Conservation (phyloP, 108 stramenopile species). For the Ochromonas danica region DNA sequence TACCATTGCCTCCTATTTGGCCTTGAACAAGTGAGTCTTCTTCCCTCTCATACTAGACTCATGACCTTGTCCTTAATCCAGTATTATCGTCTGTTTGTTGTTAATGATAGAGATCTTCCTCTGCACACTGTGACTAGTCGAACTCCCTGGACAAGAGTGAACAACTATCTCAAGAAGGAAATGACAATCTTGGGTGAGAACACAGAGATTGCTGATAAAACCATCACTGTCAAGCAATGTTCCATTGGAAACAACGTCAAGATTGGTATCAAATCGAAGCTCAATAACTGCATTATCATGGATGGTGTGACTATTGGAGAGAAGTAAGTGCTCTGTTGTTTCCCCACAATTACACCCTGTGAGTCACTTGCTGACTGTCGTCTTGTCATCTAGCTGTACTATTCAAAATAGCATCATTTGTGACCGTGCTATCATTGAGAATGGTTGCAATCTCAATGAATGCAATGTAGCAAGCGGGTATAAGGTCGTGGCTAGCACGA, state of each 20-base stretch:
- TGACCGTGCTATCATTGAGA: constrained; percentile 24
- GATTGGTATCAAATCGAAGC: constrained; percentile 8
- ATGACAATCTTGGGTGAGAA: constrained; percentile 1
- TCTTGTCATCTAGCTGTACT: constrained; percentile 1
- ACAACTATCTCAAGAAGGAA: constrained; percentile 25
- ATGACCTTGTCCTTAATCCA: too few relatives aligned
- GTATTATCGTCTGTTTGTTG: background rate
- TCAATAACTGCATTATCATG: constrained; percentile 36
- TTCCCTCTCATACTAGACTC: too few relatives aligned
- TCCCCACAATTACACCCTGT: background rate
- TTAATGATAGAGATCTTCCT: background rate
- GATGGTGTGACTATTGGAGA: constrained; percentile 28
- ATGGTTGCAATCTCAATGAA: constrained; percentile 30
- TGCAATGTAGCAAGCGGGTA: background rate
- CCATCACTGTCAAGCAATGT: constrained; percentile 30
- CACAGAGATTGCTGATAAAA: background rate
- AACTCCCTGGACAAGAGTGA: constrained; percentile 10
- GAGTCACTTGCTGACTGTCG: background rate
- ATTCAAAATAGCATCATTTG: constrained; percentile 29
- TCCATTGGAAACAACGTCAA: constrained; percentile 4
- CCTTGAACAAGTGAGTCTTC: constrained; percentile 9
- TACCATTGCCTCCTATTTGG: constrained; percentile 4
- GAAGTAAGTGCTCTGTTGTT: constrained; percentile 18
- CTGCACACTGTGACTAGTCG: background rate
- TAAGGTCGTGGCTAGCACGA: background rate